Evolutionary conservation across 768 basidiomycete genomes (phyloP).

Genomic region (Collybia mongolica): DNA sequence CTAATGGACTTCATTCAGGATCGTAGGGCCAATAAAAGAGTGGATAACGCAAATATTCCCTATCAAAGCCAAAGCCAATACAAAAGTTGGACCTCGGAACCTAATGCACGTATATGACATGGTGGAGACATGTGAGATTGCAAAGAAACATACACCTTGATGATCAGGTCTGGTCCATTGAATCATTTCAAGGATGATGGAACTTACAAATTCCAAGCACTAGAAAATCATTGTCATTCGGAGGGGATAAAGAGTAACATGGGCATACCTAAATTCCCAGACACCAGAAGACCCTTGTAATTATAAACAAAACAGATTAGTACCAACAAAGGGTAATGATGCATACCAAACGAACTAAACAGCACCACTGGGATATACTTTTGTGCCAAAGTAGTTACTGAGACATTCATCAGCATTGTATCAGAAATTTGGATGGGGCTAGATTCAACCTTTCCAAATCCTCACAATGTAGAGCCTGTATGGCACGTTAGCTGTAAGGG

Average conservation of each 20-base stretch:
- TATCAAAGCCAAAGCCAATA: too few relatives aligned
- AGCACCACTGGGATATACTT: too few relatives aligned
- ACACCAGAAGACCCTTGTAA: not conserved
- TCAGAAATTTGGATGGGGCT: not conserved
- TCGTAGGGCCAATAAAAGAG: not conserved
- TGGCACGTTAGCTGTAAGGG: not conserved
- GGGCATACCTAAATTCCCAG: not conserved
- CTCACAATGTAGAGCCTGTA: not conserved
- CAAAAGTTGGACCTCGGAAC: too few relatives aligned
- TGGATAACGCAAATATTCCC: too few relatives aligned
- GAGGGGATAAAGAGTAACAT: not conserved
- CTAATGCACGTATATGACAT: too few relatives aligned
- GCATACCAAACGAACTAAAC: too few relatives aligned
- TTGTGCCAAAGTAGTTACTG: too few relatives aligned
- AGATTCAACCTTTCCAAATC: conserved; percentile 2
- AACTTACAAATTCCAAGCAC: not conserved
- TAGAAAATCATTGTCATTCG: not conserved
- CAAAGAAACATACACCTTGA: too few relatives aligned
- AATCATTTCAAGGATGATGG: not conserved
- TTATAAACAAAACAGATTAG: too few relatives aligned
- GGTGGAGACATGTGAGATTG: too few relatives aligned
- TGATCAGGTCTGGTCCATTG: too few relatives aligned
- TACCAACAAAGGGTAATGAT: too few relatives aligned
- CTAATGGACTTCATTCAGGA: not conserved
- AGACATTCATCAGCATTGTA: not conserved